Evolutionary conservation across 139 green algal genomes (phyloP), one percentile per base, ranked within the genome.

Genomic region (Edaphochlamys debaryana): DNA sequence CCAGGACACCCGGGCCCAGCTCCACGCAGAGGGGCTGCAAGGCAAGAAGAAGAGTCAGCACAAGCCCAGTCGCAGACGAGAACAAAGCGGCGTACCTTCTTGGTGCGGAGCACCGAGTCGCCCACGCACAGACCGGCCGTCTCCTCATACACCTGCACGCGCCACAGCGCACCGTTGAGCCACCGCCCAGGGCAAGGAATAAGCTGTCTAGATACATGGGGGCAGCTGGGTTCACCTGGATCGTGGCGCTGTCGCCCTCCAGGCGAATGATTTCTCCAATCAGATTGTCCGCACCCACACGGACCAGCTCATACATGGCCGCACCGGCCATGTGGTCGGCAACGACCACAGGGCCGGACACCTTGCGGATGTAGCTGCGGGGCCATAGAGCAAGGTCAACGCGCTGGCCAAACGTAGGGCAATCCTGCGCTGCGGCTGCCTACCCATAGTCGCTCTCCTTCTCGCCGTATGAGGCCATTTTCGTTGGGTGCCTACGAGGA

Each of bases 261-360:
- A 99, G 89, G 38, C 97, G 94, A 90, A 99, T 99, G 88, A 99
- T 99, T 87, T 99, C 97, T 38, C 97, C 97, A 81, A 99, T 99
- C 62, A 99, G 93, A 38, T 95, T 92, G 79, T 98, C 94, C 15
- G 89, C 66, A 25, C 97, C 97, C 40, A 99, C 97, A 40, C 97
- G 94, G 30, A 99, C 96, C 36, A 99, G 94, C 93, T 99, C 97
- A 89, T 99, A 99, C 97, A 99, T 99, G 29, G 97, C 97, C 34
- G 94, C 90, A 23, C 97, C 84, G 69, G 86, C 87, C 96, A 99
- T 99, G 77, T 94, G 92, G 62, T 96, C 92, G 36, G 97, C 97
- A 66, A 99, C 91, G 22, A 99, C 97, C 72, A 90, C 97, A 69
- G 97, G 97, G 4, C 97, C 97, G 8, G 97, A 99, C 15, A 99